Evolutionary conservation across 192 early-diverging fungal species (phyloP).

Genomic region (Jimgerdemannia lactiflua): DNA sequence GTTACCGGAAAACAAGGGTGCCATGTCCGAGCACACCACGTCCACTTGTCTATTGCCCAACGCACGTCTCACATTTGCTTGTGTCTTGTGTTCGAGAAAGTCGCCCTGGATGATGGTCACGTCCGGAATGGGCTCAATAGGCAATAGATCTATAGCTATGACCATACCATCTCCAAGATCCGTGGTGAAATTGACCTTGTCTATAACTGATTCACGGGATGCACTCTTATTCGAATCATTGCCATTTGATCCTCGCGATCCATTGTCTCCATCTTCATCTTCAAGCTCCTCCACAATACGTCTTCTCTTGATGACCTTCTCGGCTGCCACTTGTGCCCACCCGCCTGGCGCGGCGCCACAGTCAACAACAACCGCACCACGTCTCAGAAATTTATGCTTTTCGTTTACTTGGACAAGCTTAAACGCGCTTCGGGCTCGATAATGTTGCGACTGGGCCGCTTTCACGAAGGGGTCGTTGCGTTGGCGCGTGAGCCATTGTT

Average conservation of each 20-base stretch:
- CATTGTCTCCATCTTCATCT: not conserved
- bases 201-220: not conserved
- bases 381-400: conserved; percentile 36
- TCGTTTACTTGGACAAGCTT: conserved; percentile 63
- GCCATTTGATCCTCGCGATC: not conserved
- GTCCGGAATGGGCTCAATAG: conserved; percentile 63
- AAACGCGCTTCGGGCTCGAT: conserved; percentile 71
- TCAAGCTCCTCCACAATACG: conserved; percentile 10
- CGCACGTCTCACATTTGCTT: conserved; percentile 24
- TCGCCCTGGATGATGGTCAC: conserved; percentile 66
- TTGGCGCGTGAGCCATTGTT: conserved; percentile 66
- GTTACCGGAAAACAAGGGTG: conserved; percentile 73
- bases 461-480: conserved; percentile 66
- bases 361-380: conserved; percentile 42
- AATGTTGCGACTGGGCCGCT: conserved; percentile 48
- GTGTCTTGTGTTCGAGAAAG: conserved; percentile 48
- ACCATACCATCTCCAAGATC: conserved; percentile 35
- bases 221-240: not conserved
- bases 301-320: conserved; percentile 23
- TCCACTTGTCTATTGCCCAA: conserved; percentile 38
- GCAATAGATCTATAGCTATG: conserved; percentile 69
- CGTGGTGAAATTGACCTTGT: not conserved
- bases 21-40: conserved; percentile 71
- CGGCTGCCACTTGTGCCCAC: conserved; percentile 71
- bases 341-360: conserved; percentile 76